Percentiles rank a stretch among this genome's conserved stretches.
Evolutionary conservation across 169 alveolate genomes (phyloP).

Genomic region (Cryptosporidium xiaoi): DNA sequence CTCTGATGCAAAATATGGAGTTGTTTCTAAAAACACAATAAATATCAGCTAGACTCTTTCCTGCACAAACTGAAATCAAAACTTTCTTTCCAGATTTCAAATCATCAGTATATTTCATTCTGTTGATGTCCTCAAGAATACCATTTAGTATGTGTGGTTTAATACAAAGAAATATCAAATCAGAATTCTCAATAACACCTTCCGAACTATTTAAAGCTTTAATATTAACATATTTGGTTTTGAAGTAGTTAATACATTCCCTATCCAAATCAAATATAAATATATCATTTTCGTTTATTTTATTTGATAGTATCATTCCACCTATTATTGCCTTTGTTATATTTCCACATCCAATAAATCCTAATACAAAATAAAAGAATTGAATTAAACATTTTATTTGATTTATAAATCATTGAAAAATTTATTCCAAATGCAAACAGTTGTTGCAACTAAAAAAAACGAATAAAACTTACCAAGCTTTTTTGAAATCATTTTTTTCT

Average conservation of each 20-base stretch:
- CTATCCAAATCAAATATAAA: slow-evolving; percentile 20
- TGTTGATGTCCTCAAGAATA: slow-evolving; percentile 9
- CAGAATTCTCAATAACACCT: slow-evolving; percentile 3
- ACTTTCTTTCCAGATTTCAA: slow-evolving; percentile 32
- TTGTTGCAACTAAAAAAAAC: too few species aligned
- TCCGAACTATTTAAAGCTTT: not conserved
- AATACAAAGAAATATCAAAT: slow-evolving; percentile 57
- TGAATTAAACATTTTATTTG: not conserved
- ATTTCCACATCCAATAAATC: slow-evolving; percentile 71
- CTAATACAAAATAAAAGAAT: not conserved
- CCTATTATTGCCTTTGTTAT: slow-evolving; percentile 61
- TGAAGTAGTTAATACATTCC: not conserved
- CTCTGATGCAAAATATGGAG: slow-evolving; percentile 40
- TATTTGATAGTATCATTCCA: slow-evolving; percentile 23
- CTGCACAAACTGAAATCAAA: slow-evolving; percentile 72
- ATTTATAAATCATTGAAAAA: too few species aligned
- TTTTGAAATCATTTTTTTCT: not conserved
- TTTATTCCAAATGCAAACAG: too few species aligned
- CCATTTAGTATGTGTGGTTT: slow-evolving; percentile 29
- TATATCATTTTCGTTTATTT: not conserved
- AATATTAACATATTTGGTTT: not conserved
- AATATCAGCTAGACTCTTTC: slow-evolving; percentile 44
- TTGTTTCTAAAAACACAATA: not conserved
- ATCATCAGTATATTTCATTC: not conserved
- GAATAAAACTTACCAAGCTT: not conserved